Evolutionary conservation across 1,139 yeast genomes (phyloP), one percentile per base, ranked within the genome.

Genomic region (Pichia sp.): DNA sequence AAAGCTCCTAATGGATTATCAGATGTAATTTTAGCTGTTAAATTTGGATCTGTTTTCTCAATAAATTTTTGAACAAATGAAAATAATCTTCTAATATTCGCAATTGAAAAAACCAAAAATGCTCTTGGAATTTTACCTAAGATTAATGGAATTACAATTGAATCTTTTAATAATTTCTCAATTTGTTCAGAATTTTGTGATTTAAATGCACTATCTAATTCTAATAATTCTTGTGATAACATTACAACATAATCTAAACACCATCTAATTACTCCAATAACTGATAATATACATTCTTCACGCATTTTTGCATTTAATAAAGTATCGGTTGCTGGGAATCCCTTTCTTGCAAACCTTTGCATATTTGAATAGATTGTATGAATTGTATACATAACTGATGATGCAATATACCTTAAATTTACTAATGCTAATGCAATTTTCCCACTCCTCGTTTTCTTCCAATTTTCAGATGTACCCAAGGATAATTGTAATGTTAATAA

Each of bases 181-280:
- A 57, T 49, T 36, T 54, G 51, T 26, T 46, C 40, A 31, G 46
- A 39, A 37, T 56, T 50, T 8, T 54, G 52, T 4, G 40, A 45
- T 40, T 55, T 56, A 44, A 60, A 57, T 6, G 55, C 55, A 39
- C 50, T 55, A 32, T 53, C 51, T 11, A 63, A 45, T 33, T 60
- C 61, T 22, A 77, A 64, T 24, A 87, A 61, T 52, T 87, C 95
- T 59, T 87, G 94, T 47, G 79, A 76, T 39, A 83, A 61, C 50
- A 75, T 77, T 0, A 79, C 75, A 54, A 85, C 68, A 47, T 85
- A 71, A 58, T 87, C 95, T 35, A 84, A 70, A 48, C 82, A 71
- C 95, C 95, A 87, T 53, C 86, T 73, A n/a, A 82, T 74, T 35
- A 80, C 74, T 0, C 96, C 95, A 23, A 84, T 62, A 42, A 83